phyloP scores from a whole-genome alignment of 768 basidiomycete species.

The Podaxis mareebaensis region DNA sequence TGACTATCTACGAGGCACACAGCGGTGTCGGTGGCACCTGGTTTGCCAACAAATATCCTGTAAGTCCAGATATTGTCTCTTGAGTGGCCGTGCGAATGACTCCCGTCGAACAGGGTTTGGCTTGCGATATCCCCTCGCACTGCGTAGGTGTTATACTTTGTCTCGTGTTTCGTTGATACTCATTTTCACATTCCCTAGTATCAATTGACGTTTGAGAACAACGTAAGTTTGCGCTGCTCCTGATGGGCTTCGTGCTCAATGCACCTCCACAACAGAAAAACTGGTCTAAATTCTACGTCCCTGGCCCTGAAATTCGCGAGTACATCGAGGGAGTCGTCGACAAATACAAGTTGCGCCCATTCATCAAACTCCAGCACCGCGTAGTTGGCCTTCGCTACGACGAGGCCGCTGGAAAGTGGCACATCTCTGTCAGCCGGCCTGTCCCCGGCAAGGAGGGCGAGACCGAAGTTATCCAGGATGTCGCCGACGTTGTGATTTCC shows the following conservation, averaged over 20 bases:
- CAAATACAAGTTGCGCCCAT: conserved; percentile 53
- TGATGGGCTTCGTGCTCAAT: not conserved
- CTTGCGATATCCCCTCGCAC: conserved; percentile 65
- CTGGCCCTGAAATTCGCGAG: conserved; percentile 57
- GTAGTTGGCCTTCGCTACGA: conserved; percentile 52
- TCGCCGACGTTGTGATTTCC: conserved; percentile 57
- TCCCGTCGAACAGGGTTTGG: conserved; percentile 41
- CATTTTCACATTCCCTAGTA: conserved; percentile 38
- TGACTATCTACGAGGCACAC: conserved; percentile 62
- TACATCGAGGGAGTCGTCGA: conserved; percentile 56
- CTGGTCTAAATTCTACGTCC: conserved; percentile 63
- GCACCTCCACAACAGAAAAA: conserved; percentile 36
- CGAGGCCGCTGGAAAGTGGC: conserved; percentile 56
- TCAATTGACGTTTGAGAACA: conserved; percentile 57
- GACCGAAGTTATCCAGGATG: conserved; percentile 49
- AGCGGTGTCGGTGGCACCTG: conserved; percentile 65
- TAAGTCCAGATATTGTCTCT: conserved; percentile 24
- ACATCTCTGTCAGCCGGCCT: conserved; percentile 45
- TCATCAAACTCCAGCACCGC: conserved; percentile 58
- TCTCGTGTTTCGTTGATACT: conserved; percentile 2
- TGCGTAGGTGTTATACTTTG: conserved; percentile 34
- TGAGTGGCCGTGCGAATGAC: not conserved
- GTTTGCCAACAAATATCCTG: conserved; percentile 57
- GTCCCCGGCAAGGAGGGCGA: not conserved
- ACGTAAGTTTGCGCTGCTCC: conserved; percentile 32